Evolutionary conservation across 768 basidiomycete species (phyloP).

Genomic region (Kwoniella bestiolae): DNA sequence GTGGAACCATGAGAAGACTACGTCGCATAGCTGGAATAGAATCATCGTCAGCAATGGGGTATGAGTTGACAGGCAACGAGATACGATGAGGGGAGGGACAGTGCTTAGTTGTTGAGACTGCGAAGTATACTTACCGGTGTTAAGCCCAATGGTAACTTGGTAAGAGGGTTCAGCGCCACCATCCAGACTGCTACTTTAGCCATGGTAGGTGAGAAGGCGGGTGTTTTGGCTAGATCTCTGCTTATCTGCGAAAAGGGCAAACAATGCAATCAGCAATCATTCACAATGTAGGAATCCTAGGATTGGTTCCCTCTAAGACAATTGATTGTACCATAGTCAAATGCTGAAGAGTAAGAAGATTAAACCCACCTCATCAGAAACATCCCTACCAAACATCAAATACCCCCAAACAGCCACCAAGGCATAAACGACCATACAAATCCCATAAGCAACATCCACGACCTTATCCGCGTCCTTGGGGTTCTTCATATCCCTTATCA

Average conservation of each 20-base stretch:
- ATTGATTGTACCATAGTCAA: too few species aligned
- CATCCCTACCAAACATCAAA: constrained; percentile 54
- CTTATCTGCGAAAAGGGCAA: constrained; percentile 36
- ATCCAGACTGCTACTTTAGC: constrained; percentile 51
- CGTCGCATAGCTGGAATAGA: constrained; percentile 36
- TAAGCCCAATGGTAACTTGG: constrained; percentile 52
- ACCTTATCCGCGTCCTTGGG: constrained; percentile 48
- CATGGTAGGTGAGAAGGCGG: constrained; percentile 49
- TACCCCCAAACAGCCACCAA: constrained; percentile 49
- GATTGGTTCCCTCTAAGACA: too few species aligned
- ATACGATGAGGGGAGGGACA: neutral
- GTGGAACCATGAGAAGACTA: constrained; percentile 38
- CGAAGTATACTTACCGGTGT: constrained; percentile 47
- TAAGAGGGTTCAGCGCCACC: constrained; percentile 52
- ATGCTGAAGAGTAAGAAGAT: neutral
- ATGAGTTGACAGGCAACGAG: too few species aligned
- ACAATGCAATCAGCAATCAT: neutral
- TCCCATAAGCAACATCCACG: constrained; percentile 45
- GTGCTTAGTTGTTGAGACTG: neutral
- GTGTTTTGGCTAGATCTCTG: constrained; percentile 51
- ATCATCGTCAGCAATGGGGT: too few species aligned
- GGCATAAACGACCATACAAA: constrained; percentile 47
- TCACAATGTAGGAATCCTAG: too few species aligned
- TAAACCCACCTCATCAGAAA: constrained; percentile 50
- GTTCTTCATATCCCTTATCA: constrained; percentile 54